Conservation (phyloP, 495 filamentous ascomycete genomes). For the Tuber aestivum region DNA sequence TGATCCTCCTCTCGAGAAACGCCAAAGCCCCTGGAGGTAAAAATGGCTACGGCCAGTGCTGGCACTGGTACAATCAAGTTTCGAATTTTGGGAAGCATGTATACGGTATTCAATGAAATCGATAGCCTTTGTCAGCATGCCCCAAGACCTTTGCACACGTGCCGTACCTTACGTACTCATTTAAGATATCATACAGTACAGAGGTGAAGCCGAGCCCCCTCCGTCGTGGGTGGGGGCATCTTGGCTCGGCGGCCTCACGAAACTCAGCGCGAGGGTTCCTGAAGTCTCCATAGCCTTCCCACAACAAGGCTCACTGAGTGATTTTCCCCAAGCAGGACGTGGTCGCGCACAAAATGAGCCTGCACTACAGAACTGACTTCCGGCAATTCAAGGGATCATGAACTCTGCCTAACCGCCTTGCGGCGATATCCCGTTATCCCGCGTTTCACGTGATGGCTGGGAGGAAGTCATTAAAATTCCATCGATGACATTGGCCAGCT, state of each 20-base stretch:
- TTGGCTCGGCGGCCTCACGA: neutral
- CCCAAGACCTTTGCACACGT: neutral
- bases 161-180: neutral
- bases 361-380: neutral
- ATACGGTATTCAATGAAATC: neutral
- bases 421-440: neutral
- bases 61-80: neutral
- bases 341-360: neutral
- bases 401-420: neutral
- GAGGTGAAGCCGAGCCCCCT: neutral
- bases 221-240: neutral
- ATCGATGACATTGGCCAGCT: neutral
- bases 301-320: neutral
- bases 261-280: neutral
- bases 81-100: neutral
- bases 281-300: neutral
- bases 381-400: neutral
- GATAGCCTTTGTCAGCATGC: neutral
- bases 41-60: neutral
- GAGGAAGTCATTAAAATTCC: neutral
- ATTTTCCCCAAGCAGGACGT: neutral
- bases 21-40: neutral
- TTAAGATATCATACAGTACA: neutral
- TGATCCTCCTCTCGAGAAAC: neutral
- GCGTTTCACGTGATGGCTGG: neutral